Base-by-base conservation (phyloP, 208 protist species). In the Balamuthia mandrillaris region DNA sequence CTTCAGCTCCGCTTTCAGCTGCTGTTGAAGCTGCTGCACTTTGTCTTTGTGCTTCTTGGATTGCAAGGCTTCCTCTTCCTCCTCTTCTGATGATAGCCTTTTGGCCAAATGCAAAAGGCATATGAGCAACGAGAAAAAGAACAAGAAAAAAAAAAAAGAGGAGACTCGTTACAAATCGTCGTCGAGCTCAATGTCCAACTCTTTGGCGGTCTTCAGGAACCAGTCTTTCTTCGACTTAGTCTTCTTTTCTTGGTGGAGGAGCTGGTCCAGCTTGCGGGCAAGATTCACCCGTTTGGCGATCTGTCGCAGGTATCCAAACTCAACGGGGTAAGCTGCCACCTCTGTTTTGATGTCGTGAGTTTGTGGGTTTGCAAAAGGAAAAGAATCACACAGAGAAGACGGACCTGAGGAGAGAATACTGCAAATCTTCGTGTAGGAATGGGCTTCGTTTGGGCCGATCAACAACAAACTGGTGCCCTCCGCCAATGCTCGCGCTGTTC, bases 401-500 rank as follows among this genome's bases (percentile, higher is more conserved):
- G 29, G 29, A 83, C 47, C 79, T 24, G 61, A 7, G 45, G 35
- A 18, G 3, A 92, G 78, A 10, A 60, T 60, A 18, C 35, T 6
- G 39, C 81, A 65, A 9, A 94, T 84, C 27, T 60, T 56, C 6
- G 51, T 37, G 65, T 87, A 95, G 7, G 39, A 27, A n/a, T 77
- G 35, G 35, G 74, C 27, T 29, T 94, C 91, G 2, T 60, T 49
- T 16, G 93, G 91, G 9, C 65, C 60, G 18, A 95, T 78, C 2
- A 95, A 68, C 24, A 87, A 31, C 12, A 95, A 47, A 9, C 47
- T 78, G 18, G 91, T 37, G 41, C 93, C 93, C 18, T 75, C 47
- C 41, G 74, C 37, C 16, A 52, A 35, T 0, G 96, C 97, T 70
- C 98, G 94, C 6, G 97, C 98, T 0, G 98, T 98, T 85, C 98